Evolutionary conservation across 1,284 basidiomycete genomes (phyloP), one percentile per base, ranked within the genome.

Genomic region (Moesziomyces globuligerus): DNA sequence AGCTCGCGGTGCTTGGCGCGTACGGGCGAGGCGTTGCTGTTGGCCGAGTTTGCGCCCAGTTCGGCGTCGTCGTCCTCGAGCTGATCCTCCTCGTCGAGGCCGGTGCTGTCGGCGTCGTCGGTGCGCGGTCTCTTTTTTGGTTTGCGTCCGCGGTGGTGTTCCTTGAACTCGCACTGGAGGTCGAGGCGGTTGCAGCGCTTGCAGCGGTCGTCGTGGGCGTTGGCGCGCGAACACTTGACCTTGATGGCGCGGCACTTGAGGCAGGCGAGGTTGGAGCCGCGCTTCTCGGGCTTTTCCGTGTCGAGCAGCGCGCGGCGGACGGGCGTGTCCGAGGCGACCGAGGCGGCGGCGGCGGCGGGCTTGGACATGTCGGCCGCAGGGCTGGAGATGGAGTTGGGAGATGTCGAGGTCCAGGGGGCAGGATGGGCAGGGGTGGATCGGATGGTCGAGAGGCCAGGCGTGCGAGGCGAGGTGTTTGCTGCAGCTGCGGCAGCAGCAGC

Each of bases 191-290:
- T 72, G 64, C 69, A 72, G 9, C 69, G 62, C 28, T 67, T 67
- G 56, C 69, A 72, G 11, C 64, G 54, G 13, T 62, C 51, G 23
- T 72, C 69, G 18, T 59, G 36, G 8, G 44, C 52, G 24, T 62
- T 59, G 41, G 69, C 64, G 8, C 62, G 49, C 3, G 69, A 67
- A 40, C 69, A 72, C 15, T 62, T 61, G 25, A 72, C 69, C 46
- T 72, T 72, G 59, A 72, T 72, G 26, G 69, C 69, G 11, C 69
- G 58, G 20, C 69, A 72, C 47, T 67, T 72, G 47, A 72, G 54
- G 28, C 69, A 72, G 9, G 69, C 69, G 10, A 72, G 56, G 21
- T 72, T 72, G 32, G 64, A 67, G 24, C 69, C 69, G 28, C 69
- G 69, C 49, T 72, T 72, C 24, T 67, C 64, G 26, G 69, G 69